Base-by-base conservation (phyloP, 2,329 filamentous ascomycete genomes). In the Paracorniculantispora psalliotae region DNA sequence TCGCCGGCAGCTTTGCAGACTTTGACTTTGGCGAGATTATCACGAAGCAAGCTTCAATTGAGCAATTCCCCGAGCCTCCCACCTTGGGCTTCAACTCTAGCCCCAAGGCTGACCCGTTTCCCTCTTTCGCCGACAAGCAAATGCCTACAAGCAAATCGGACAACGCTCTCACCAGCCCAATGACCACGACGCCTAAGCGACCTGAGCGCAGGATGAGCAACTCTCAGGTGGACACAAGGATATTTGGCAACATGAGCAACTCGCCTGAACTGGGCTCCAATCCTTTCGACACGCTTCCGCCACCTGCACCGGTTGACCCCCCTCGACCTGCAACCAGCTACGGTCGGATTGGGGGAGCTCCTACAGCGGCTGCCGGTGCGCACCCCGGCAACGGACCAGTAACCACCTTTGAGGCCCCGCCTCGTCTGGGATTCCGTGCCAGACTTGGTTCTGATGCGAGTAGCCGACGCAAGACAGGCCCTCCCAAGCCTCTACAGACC, bases 1-100 rank as follows among this genome's bases (percentile, higher is more conserved):
- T 75, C 35, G 65, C 69, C 1, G 73, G 73, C 19, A 75, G 75
- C 57, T 75, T 75, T 63, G 58, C 70, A 0, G 73, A 66, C 0
- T 75, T 75, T 47, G 71, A 75, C 61, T 75, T 75, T 65, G 73
- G 73, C 15, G 71, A 70, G 3, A 64, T 50, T 25, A 67, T 71
- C 10, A 65, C 62, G 12, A 66, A 47, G 51, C 63, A 61, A 17
- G 28, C 61, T 13, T 57, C 59, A 9, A 54, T 49, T 43, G 59
- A 61, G 21, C 54, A 48, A 19, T 56, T 46, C 3, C 44, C 54
- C 8, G 56, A 51, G 28, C 56, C 47, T 12, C 56, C 47, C 9
- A 12, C 47, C 12, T 41, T 46, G 3, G n/a, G 39, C 9, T 5
- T 37, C 23, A 57, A 35, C n/a, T 17, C 44, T 17, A 44, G 28